Evolutionary conservation across 2,329 filamentous ascomycete species (phyloP), one percentile per base, ranked within the genome.

Genomic region (Fusarium subtropicale): DNA sequence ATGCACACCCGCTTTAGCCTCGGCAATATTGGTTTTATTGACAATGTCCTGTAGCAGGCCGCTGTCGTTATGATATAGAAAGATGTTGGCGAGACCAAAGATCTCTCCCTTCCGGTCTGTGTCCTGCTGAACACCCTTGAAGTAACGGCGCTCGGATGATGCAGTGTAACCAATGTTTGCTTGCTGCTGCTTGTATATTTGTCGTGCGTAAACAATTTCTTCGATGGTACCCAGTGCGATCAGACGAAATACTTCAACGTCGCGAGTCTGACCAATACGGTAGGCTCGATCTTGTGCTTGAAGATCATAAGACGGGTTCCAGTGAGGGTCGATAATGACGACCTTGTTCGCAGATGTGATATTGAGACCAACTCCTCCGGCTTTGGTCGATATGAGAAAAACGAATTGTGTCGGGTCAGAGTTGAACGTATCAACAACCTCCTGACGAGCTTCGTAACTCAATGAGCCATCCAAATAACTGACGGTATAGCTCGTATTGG

Each of bases 181-280:
- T 81, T 98, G 96, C 75, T 99, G 96, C 76, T 99, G 96, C 79
- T 99, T 99, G 85, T 99, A 99, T 39, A 99, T 96, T 75, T 99
- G 96, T 9, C 96, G 88, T 0, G 95, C 96, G 74, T 99, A 99
- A 10, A 98, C 93, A 56, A 97, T 96, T 79, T 99, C 96, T 76
- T 99, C 96, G 18, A 99, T 93, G 0, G 96, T 98, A 1, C 96
- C 96, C 2, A 92, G 90, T 3, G 92, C 95, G 20, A 99, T 89
- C 2, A 99, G 87, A 6, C 96, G 90, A 77, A 97, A 98, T 2
- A 98, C 95, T 76, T 99, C 96, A 1, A 99, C 96, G 75, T 98
- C 93, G 22, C 96, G 87, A 0, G 88, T 89, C 79, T 99, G 96
- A 1, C 96, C 96, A 68, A 99, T 98, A 53, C 96, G 91, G 77